Conservation (phyloP, 1,284 basidiomycete species). For the Cutaneotrichosporon mucoides region DNA sequence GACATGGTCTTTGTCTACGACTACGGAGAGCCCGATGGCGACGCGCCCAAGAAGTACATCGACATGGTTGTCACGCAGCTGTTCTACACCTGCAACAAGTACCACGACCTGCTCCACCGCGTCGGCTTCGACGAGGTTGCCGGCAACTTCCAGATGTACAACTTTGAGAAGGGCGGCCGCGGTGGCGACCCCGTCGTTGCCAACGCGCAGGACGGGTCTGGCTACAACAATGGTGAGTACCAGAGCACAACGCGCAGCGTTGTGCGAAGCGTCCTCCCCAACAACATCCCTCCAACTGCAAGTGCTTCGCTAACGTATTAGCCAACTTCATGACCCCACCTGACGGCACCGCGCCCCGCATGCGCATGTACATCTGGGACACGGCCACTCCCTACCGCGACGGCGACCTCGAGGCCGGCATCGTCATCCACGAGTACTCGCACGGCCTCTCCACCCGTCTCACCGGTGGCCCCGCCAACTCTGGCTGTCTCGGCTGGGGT, state of each 20-base stretch:
- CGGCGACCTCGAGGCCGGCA: slow-evolving; percentile 90
- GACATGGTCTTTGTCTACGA: slow-evolving; percentile 63
- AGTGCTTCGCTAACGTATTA: no score
- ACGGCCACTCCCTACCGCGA: slow-evolving; percentile 83
- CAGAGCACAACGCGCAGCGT: no score
- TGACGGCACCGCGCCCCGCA: slow-evolving; percentile 67
- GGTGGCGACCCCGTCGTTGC: slow-evolving; percentile 88
- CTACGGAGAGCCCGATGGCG: slow-evolving; percentile 55
- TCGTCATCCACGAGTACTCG: slow-evolving; percentile 81
- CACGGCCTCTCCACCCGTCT: slow-evolving; percentile 90
- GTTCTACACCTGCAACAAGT: slow-evolving; percentile 87
- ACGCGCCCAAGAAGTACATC: slow-evolving; percentile 64
- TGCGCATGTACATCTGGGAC: slow-evolving; percentile 98
- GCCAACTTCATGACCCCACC: slow-evolving; percentile 57
- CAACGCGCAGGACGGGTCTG: slow-evolving; percentile 90
- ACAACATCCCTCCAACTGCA: no score
- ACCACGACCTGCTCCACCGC: slow-evolving; percentile 55
- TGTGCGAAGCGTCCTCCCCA: no score
- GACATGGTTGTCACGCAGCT: slow-evolving; percentile 81
- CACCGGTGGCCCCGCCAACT: slow-evolving; percentile 90
- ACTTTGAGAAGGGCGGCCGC: slow-evolving; percentile 82
- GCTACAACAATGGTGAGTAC: slow-evolving; percentile 77
- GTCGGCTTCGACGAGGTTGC: slow-evolving; percentile 86
- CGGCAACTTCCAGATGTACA: slow-evolving; percentile 97
- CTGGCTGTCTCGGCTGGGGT: slow-evolving; percentile 89